Evolutionary conservation across 2,329 filamentous ascomycete species (phyloP).

Genomic region (Trichoderma aggressivum): DNA sequence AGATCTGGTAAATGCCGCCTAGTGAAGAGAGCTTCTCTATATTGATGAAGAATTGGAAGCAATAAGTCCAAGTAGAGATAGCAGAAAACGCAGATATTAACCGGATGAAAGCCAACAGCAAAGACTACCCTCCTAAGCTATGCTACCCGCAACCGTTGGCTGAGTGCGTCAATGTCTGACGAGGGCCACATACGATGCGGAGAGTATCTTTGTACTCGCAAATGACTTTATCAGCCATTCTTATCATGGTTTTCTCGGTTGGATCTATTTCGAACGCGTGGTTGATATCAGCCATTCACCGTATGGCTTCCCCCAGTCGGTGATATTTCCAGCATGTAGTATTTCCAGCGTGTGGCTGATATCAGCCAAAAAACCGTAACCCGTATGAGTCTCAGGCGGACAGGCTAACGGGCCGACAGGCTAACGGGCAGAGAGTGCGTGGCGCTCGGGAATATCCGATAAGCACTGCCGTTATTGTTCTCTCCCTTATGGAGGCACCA

Average conservation of each 20-base stretch:
- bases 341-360: neutral
- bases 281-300: neutral
- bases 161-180: neutral
- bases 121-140: neutral
- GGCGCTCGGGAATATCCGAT: neutral
- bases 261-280: neutral
- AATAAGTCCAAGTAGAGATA: neutral
- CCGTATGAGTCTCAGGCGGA: neutral
- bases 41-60: neutral
- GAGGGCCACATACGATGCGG: neutral
- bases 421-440: neutral
- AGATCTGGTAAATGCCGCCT: neutral
- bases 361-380: neutral
- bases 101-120: neutral
- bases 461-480: neutral
- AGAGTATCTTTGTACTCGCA: neutral
- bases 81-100: neutral
- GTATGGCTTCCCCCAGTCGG: neutral
- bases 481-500: neutral
- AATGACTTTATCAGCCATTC: neutral
- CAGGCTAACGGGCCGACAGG: neutral
- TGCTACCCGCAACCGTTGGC: neutral
- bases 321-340: neutral
- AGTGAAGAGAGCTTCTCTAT: neutral
- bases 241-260: neutral